Conservation (phyloP, 768 basidiomycete species). For the Naganishia vaughanmartiniae region DNA sequence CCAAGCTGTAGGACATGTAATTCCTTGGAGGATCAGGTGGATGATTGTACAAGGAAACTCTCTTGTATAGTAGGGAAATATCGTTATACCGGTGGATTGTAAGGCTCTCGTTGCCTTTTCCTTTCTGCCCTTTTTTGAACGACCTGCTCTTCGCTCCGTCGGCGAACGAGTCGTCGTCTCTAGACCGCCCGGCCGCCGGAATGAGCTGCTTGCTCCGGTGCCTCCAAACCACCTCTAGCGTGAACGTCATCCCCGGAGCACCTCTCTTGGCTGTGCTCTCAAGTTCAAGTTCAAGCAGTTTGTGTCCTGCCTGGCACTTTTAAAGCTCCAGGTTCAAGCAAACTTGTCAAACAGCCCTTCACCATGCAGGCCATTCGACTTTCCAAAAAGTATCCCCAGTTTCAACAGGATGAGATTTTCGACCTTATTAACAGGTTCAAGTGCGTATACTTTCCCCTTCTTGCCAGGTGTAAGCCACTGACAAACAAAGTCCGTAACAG, state of each 20-base stretch:
- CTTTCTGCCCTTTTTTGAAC: too few species aligned
- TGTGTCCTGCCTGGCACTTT: too few species aligned
- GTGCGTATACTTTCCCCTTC: conserved; percentile 57
- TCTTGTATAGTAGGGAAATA: too few species aligned
- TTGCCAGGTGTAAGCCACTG: neutral
- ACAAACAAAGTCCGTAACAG: conserved; percentile 26
- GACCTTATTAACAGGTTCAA: conserved; percentile 93
- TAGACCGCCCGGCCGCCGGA: neutral
- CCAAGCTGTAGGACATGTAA: conserved; percentile 18
- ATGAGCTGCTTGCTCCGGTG: neutral
- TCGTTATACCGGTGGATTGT: too few species aligned
- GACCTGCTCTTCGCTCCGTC: too few species aligned
- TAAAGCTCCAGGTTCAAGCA: too few species aligned
- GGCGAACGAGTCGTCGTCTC: too few species aligned
- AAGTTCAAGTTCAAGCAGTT: neutral
- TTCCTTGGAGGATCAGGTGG: too few species aligned
- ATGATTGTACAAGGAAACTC: neutral
- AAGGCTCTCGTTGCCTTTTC: too few species aligned
- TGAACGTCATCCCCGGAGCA: conserved; percentile 19
- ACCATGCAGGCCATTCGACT: conserved; percentile 62
- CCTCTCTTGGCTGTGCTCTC: conserved; percentile 1
- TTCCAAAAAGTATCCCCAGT: conserved; percentile 87
- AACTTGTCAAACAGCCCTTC: too few species aligned
- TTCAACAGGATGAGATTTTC: conserved; percentile 89
- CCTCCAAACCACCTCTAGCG: neutral